These are phyloP conservation scores for Narthecium ossifragum DNA, from an alignment of 106 monocot species.

Conservation along the genomic window DNA sequence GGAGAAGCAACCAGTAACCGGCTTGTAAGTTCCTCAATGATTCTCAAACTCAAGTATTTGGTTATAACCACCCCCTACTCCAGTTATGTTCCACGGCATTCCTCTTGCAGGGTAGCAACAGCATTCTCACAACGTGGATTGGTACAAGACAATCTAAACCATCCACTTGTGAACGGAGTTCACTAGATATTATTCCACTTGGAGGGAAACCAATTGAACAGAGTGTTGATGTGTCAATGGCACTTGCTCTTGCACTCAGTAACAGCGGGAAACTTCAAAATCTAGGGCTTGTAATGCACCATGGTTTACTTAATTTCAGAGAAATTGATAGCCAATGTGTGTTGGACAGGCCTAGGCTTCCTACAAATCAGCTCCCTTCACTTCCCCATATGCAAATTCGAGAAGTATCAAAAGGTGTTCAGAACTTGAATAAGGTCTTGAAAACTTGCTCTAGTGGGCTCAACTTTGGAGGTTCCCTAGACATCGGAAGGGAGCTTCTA, in stretches of 20 bases:
- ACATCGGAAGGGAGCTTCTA: constrained; percentile 44
- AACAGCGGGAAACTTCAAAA: constrained; percentile 52
- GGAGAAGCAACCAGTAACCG: constrained; percentile 17
- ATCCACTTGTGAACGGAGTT: constrained; percentile 16
- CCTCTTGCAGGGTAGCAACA: constrained; percentile 22
- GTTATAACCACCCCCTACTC: not conserved
- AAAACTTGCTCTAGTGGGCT: constrained; percentile 26
- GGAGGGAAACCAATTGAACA: constrained; percentile 16
- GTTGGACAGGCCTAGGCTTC: constrained; percentile 2
- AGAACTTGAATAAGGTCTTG: constrained; percentile 60
- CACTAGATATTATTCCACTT: constrained; percentile 47
- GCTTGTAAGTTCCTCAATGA: constrained; percentile 32
- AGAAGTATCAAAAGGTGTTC: constrained; percentile 46
- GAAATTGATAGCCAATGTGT: constrained; percentile 7
- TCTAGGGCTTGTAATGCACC: constrained; percentile 38
- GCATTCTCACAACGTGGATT: constrained; percentile 7
- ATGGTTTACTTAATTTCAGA: constrained; percentile 16
- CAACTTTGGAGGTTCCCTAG: constrained; percentile 27
- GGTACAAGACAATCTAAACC: constrained; percentile 15
- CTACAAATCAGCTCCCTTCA: constrained; percentile 15
- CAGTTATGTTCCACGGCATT: not conserved
- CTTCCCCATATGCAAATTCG: constrained; percentile 32
- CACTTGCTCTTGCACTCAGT: constrained; percentile 57
- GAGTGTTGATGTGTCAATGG: constrained; percentile 50
- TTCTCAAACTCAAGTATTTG: not conserved